Base-by-base conservation (phyloP, 345 rosid genomes). In the Tarenaya hassleriana region DNA sequence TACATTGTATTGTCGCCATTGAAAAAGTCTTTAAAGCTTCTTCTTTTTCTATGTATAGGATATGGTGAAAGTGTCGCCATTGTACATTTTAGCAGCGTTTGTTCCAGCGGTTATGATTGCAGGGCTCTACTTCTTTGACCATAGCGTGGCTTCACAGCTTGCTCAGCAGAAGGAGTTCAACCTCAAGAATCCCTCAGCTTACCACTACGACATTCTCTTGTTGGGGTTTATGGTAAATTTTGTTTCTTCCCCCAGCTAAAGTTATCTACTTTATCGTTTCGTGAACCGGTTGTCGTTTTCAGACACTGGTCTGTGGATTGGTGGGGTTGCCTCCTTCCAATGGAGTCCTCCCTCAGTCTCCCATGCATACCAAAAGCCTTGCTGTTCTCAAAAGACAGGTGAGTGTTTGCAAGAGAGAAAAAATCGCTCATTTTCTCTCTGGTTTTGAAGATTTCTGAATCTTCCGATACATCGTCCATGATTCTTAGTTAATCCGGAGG, bases 321-420 rank as follows among this genome's bases (percentile, higher is more conserved):
- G 34, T 83, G 10, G 90, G 95, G 4, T 70, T 89, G 20, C 95
- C 94, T 47, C 95, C 97, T 43, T 79, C 88, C 1, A 86, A 89
- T 31, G 90, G 97, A 21, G 95, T 89, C 58, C 79, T 89, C 1
- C 97, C 95, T n/a, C 95, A 89, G 47, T 81, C 95, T 55, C 97
- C 97, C 7, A 86, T 86, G 97, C 97, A 89, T 60, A 77, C 92
- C 7, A 88, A 88, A 64, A 88, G 96, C 70, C 90, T 80, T 2
- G 79, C 96, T 29, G 82, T 77, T 55, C 83, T 89, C 34, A 76
- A 78, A 66, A 54, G 77, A 63, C 88, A 77, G 78, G 90, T 77
- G 7, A n/a, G n/a, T n/a, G n/a, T n/a, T n/a, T n/a, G n/a, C n/a
- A n/a, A n/a, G n/a, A n/a, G n/a, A n/a, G n/a, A n/a, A n/a, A n/a